Base-by-base conservation (phyloP, 345 rosid genomes). In the Murraya koenigii region DNA sequence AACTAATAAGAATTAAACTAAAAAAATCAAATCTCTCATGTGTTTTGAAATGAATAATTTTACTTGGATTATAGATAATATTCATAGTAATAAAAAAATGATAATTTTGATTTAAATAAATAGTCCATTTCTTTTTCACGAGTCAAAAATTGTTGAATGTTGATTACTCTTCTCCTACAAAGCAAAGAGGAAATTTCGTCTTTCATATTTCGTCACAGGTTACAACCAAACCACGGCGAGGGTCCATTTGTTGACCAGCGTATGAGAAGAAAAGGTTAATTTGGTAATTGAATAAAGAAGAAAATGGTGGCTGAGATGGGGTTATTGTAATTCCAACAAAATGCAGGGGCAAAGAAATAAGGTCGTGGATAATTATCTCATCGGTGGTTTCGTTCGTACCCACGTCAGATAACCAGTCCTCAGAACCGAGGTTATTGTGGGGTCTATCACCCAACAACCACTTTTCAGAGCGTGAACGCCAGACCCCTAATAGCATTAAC, bases 371-470 rank as follows among this genome's bases (percentile, higher is more conserved):
- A 86, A 74, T 63, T 58, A 82, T 64, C 69, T 60, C 30, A 20
- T 63, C 41, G 44, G 73, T 58, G 0, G 78, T 58, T 66, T 72
- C 69, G 59, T 66, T 75, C 69, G 59, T 25, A 14, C 52, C 77
- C 89, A 82, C 84, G 84, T 86, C 87, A 80, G 68, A 60, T 28
- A 25, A 9, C 22, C 61, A 39, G 67, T 63, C 69, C 49, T 39
- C 65, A 10, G 61, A 59, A 7, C 17, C 61, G 47, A 59, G 80
- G 84, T 49, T 30, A 44, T 41, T 52, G 80, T 59, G 64, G 73
- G 68, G 26, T 20, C 61, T 39, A 33, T 14, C 75, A 69, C 17
- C 54, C 62, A 52, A 59, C 80, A 13, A 44, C 75, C 47, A 5
- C 15, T 1, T 14, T 49, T 7, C n/a, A 41, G 47, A 23, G 32